Evolutionary conservation across 2,329 filamentous ascomycete species (phyloP).

Genomic region (Pseudonectria foliicola): DNA sequence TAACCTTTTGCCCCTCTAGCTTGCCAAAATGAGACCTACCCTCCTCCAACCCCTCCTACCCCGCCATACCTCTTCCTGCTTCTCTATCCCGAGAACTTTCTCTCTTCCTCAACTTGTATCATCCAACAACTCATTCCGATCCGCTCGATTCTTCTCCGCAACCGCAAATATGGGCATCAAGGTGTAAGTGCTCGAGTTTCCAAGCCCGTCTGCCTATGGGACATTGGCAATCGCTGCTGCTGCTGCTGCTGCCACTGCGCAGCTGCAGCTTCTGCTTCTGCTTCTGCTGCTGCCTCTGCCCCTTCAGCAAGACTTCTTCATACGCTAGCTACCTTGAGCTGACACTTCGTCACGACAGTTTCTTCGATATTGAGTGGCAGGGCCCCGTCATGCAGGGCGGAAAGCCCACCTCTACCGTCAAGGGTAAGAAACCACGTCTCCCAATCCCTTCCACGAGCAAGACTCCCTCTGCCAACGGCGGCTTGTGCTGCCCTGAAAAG

Average conservation of each 20-base stretch:
- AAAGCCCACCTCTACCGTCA: conserved; percentile 45
- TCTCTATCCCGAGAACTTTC: conserved; percentile 33
- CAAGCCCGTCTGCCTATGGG: conserved; percentile 4
- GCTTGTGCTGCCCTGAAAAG: background rate
- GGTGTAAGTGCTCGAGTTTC: conserved; percentile 46
- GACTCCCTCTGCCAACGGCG: background rate
- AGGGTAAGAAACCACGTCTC: conserved; percentile 44
- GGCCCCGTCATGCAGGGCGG: conserved; percentile 61
- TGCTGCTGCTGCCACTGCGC: conserved; percentile 8
- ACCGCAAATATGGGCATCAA: conserved; percentile 65
- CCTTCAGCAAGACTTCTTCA: too few species aligned
- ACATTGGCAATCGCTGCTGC: background rate
- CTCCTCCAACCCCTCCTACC: conserved; percentile 40
- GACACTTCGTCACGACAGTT: conserved; percentile 34
- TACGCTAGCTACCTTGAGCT: too few species aligned
- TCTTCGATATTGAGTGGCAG: conserved; percentile 68
- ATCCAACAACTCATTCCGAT: conserved; percentile 32
- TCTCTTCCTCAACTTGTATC: conserved; percentile 34
- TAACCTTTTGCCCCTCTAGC: conserved; percentile 36
- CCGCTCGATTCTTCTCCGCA: conserved; percentile 45
- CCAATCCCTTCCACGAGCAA: conserved; percentile 4
- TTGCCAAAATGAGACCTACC: conserved; percentile 37
- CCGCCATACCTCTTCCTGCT: conserved; percentile 35
- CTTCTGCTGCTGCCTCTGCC: too few species aligned
- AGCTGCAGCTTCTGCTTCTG: conserved; percentile 7